Evolutionary conservation across 177 flowering plant species (phyloP), one percentile per base, ranked within the genome.

Genomic region (Vitis hybrid): DNA sequence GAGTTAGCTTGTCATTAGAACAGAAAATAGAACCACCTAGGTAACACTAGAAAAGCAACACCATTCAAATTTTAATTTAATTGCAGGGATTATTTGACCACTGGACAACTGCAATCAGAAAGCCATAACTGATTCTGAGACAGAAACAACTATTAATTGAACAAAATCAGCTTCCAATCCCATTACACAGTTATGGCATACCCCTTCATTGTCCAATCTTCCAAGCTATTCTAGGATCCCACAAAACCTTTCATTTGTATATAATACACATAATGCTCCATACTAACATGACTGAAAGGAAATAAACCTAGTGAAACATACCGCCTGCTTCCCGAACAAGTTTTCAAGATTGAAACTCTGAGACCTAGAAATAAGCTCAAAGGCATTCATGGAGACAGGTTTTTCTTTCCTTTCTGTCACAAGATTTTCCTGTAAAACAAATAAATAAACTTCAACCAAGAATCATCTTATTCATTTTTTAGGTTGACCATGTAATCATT

Each of bases 311-410:
- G 14, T 16, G 11, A 10, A 70, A 75, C 79, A 56, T 87, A 90
- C 93, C 79, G 26, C 65, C 70, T 90, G 84, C 77, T 88, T 88
- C 67, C 86, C 89, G 62, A 94, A 94, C 72, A 94, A 77, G 70
- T 81, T 90, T 48, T 86, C 93, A 45, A 94, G 93, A 77, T 82
- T 88, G 76, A 92, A 87, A 64, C 89, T 70, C 70, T 84, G 86
- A 5, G 98, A 88, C 72, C 85, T 83, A 10, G 92, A 87, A 64
- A 94, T 90, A 39, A 94, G 89, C 84, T 92, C 98, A 75, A 94
- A 94, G 1, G 98, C 97, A 75, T 92, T 92, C 98, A 94, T 88
- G 13, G 92, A 83, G 53, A 72, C 90, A 12, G 98, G 98, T 56
- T 78, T 94, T 76, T 89, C 97, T 76, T 84, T 88, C 84, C 78